Conservation (phyloP, 768 basidiomycete genomes). For the Trametes cinnabarina region DNA sequence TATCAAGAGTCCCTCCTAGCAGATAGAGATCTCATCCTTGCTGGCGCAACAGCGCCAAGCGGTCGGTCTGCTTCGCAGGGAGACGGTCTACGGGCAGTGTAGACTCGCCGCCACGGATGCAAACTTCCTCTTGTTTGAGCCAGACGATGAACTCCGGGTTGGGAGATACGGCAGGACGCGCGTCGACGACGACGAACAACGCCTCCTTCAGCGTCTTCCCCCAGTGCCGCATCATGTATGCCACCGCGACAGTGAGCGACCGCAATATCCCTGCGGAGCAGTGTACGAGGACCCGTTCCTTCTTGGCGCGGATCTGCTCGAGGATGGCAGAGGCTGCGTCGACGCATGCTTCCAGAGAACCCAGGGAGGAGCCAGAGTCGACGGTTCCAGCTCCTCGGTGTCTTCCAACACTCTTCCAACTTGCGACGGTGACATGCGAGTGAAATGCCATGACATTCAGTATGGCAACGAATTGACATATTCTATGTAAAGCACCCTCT, state of each 20-base stretch:
- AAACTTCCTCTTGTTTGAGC: slow-evolving; percentile 33
- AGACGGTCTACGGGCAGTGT: slow-evolving; percentile 38
- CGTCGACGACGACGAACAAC: slow-evolving; percentile 34
- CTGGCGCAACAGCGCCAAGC: slow-evolving; percentile 28
- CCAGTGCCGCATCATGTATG: slow-evolving; percentile 39
- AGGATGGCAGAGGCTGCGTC: slow-evolving; percentile 18
- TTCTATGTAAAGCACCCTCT: too few relatives aligned
- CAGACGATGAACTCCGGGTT: slow-evolving; percentile 45
- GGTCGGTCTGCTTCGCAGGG: slow-evolving; percentile 33
- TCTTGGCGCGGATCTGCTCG: slow-evolving; percentile 13
- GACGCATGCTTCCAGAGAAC: slow-evolving; percentile 33
- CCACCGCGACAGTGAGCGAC: slow-evolving; percentile 42
- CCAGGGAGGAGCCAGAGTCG: slow-evolving; percentile 32
- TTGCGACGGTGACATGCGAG: too few relatives aligned
- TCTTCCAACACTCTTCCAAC: too few relatives aligned
- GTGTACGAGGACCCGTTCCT: slow-evolving; percentile 39
- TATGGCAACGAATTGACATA: too few relatives aligned
- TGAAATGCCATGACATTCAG: too few relatives aligned
- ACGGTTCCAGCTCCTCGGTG: too few relatives aligned
- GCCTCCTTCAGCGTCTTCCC: slow-evolving; percentile 40
- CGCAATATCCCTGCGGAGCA: slow-evolving; percentile 47
- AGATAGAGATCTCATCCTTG: neutral
- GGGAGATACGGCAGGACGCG: slow-evolving; percentile 38
- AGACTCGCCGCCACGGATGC: slow-evolving; percentile 21
- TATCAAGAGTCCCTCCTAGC: too few relatives aligned